Base-by-base conservation (phyloP, 805 yeast genomes). In the Yarrowia keelungensis region DNA sequence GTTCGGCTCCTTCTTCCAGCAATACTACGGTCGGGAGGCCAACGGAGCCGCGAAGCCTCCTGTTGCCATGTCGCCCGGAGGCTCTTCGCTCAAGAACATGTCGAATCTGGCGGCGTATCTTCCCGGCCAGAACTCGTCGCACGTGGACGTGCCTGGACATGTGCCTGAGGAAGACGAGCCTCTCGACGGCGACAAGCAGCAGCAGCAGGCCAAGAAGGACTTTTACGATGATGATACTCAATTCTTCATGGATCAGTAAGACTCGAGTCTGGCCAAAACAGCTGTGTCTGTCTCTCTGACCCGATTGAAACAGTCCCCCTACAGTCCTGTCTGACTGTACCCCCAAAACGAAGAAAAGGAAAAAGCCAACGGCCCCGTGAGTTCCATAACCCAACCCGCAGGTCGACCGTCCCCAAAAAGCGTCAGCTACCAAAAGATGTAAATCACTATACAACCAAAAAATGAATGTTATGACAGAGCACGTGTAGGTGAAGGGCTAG, bases 211-310 rank as follows among this genome's bases (percentile, higher is more conserved):
- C 41, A 67, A 47, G 47, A 62, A 59, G 41, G 49, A 49, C 42
- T 38, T 16, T 38, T 51, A 59, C 69, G 69, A 67, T 46, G 69
- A 67, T 16, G 68, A 67, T 26, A 67, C 69, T 11, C 69, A 67
- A 43, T 67, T 67, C 42, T 56, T 58, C 50, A 67, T 67, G 69
- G 69, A 67, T 32, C 68, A 59, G 42, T 62, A 49, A 58, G 32
- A 26, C 32, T 26, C 32, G 32, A 26, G 32, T 26, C 32, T 26
- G 32, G 32, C 32, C 32, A 26, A 26, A 26, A 26, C 32, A 26
- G 32, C 32, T 5, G 32, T 26, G 32, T 26, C 32, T 26, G 32
- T 26, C 32, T 26, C 32, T 26, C 32, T 26, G 32, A 26, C 32
- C 32, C 32, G 32, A 26, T 26, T 26, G 32, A 26, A 26, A 26